phyloP scores from a whole-genome alignment of 495 filamentous ascomycete species.

The Neurospora tetrasperma region DNA sequence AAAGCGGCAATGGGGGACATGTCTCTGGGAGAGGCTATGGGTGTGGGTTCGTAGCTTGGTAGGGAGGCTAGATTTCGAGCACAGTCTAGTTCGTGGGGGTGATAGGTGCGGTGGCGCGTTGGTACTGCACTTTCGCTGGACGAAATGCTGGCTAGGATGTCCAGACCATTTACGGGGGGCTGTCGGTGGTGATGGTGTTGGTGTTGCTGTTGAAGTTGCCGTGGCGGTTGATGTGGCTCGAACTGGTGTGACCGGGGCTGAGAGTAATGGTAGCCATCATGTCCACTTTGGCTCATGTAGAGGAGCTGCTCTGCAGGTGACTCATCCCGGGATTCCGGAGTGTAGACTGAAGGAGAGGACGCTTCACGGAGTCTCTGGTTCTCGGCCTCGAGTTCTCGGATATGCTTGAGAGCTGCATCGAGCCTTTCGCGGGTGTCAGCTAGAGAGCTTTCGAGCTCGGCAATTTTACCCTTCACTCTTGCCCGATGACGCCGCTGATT shows the following conservation, averaged over 20 bases:
- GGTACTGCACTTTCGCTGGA: neutral
- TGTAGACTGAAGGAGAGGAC: neutral
- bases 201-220: neutral
- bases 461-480: slow-evolving; percentile 17
- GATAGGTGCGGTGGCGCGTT: neutral
- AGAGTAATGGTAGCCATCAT: neutral
- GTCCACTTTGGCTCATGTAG: neutral
- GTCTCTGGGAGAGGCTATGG: neutral
- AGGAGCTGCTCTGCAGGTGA: neutral
- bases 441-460: slow-evolving; percentile 15
- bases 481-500: slow-evolving; percentile 26
- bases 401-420: slow-evolving; percentile 10
- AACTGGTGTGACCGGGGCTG: neutral
- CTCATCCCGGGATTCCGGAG: neutral
- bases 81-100: neutral
- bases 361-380: slow-evolving; percentile 6
- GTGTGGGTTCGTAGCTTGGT: neutral
- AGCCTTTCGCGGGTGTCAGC: slow-evolving; percentile 8
- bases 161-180: neutral
- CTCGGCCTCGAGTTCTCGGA: slow-evolving; percentile 13
- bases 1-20: neutral
- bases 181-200: neutral
- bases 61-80: neutral
- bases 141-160: neutral
- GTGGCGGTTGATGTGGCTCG: neutral